Evolutionary conservation across 352 stramenopile species (phyloP), one percentile per base, ranked within the genome.

Genomic region (Globisporangium alternatum): DNA sequence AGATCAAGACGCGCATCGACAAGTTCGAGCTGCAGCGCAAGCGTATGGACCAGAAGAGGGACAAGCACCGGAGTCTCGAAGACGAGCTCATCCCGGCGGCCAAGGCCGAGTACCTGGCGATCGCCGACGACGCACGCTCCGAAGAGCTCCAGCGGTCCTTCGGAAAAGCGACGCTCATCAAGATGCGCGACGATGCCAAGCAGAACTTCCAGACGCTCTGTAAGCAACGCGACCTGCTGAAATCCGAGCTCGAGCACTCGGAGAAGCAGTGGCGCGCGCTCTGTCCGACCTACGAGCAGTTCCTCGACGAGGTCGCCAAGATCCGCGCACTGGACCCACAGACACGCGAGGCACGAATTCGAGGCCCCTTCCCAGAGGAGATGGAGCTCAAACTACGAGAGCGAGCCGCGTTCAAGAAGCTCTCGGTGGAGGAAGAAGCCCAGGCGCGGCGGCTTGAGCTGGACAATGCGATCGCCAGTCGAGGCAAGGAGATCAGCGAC

Each of bases 381-480:
- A 56, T 83, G 12, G 72, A 83, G n/a, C 48, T 86, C 58, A 75
- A 88, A 41, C 84, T 77, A 8, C 67, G 76, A 2, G 80, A 75
- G 39, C 69, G 82, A 21, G 82, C 83, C 0, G 64, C 78, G 33
- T 91, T 91, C 69, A 91, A 91, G 51, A 93, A 93, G 51, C 66
- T 93, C 22, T 93, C 84, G n/a, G 82, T 88, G 0, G 82, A 93
- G 33, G 84, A 93, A 68, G 84, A 93, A 60, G 80, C 81, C 0
- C 61, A 87, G 51, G 84, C 80, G n/a, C 58, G 84, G 17, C 78
- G 77, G 30, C 22, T 56, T 10, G 84, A 93, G 60, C 72, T 93
- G 17, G 83, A 80, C 41, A 69, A 65, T 25, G 84, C 84, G 25
- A 91, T 93, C 21, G 84, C 84, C 0, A 75, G 81, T 41, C 77